phyloP scores from a whole-genome alignment of 768 basidiomycete genomes.

The Lactifluus volemus region DNA sequence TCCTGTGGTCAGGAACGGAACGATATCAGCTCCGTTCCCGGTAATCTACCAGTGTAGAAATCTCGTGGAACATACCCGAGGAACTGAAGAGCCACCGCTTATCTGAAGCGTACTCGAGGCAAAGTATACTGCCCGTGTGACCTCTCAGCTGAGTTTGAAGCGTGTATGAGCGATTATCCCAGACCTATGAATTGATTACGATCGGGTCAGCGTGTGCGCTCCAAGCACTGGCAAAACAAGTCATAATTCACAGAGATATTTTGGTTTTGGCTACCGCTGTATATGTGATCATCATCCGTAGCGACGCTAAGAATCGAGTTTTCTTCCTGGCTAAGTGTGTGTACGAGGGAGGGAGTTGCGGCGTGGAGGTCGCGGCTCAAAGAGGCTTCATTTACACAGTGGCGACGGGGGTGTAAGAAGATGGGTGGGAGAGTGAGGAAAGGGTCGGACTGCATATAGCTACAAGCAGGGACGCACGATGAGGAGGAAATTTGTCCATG shows the following conservation, averaged over 20 bases:
- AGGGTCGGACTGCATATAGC: conserved; percentile 1
- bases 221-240: neutral
- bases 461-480: conserved; percentile 9
- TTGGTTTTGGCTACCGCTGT: conserved; percentile 19
- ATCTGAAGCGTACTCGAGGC: conserved; percentile 65
- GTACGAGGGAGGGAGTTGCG: conserved; percentile 6
- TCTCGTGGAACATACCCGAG: conserved; percentile 47
- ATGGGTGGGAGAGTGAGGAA: conserved; percentile 7
- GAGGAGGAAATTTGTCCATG: neutral
- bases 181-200: conserved; percentile 49
- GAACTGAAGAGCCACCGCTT: conserved; percentile 86
- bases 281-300: conserved; percentile 14
- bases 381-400: conserved; percentile 3
- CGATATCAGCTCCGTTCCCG: neutral
- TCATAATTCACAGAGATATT: conserved; percentile 11
- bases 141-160: conserved; percentile 64
- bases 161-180: conserved; percentile 66
- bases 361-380: conserved; percentile 15
- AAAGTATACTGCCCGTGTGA: conserved; percentile 78
- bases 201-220: neutral
- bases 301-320: conserved; percentile 12
- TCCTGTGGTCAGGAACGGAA: conserved; percentile 34
- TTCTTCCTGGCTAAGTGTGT: conserved; percentile 10
- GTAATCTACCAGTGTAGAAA: neutral
- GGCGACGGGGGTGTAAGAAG: neutral